Evolutionary conservation across 352 stramenopile genomes (phyloP), one percentile per base, ranked within the genome.

Genomic region (Globisporangium nunn): DNA sequence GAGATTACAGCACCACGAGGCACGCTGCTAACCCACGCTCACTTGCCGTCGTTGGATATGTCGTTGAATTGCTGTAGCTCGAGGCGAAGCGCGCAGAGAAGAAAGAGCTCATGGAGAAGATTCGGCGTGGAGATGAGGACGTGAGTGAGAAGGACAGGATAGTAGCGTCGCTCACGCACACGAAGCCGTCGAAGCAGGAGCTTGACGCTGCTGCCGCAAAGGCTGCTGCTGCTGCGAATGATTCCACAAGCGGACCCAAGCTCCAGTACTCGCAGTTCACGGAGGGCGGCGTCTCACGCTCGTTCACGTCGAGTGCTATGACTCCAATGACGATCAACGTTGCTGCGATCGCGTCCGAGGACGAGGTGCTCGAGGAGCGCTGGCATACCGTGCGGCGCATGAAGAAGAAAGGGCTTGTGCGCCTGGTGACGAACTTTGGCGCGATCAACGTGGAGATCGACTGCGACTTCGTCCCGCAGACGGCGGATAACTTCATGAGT

Each of bases 381-480:
- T 98, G 89, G 81, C 78, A 87, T n/a, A 68, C 82, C 17, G 76
- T 98, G 31, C 78, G 81, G 43, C 80, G 80, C 40, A 76, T 97
- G 53, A 97, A 97, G 68, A 97, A 98, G 72, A 99, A 99, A 73
- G 96, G 95, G 2, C 97, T 98, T 59, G 96, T 98, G n/a, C 85
- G 90, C 23, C 74, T 99, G 18, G 79, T 95, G 57, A 99, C 96
- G 6, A 97, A 78, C 30, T 63, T 96, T 46, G 97, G 96, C 40
- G 82, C 96, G 52, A 85, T 99, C 39, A 97, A 98, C 58, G 56
- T 99, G 30, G 94, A 95, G 62, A 70, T 99, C 39, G 91, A 98
- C 73, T 98, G 88, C 65, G 95, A 99, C 68, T 96, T 99, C 56
- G 94, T 96, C 18, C 96, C 96, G 18, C 78, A 95, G 47, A 99